A percentile compares a stretch with the other conserved stretches of the same genome.
Conservation (phyloP, 306 rosid genomes). For the Malus orientalis region DNA sequence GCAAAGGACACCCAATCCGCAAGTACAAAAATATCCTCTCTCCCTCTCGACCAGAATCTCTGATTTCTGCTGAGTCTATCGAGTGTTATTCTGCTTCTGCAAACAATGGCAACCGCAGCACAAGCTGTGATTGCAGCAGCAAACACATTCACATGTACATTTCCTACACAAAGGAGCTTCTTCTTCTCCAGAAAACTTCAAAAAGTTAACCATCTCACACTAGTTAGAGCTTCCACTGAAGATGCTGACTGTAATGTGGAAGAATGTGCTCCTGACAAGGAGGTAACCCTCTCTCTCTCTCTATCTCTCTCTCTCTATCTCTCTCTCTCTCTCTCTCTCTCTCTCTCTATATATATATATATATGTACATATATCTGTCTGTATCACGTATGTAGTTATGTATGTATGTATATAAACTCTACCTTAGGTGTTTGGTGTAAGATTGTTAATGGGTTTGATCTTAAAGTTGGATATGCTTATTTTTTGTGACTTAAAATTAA, state of each 20-base stretch:
- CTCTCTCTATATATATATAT: not conserved
- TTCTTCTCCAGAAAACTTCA: conserved; percentile 35
- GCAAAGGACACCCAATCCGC: conserved; percentile 18
- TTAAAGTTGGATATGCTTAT: not conserved
- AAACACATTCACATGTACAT: conserved; percentile 42
- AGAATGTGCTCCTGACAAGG: conserved; percentile 94
- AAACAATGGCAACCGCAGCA: conserved; percentile 49
- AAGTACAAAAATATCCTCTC: not conserved
- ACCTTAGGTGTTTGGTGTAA: not conserved
- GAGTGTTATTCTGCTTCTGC: not conserved
- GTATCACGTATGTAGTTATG: too few species aligned
- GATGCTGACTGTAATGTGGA: conserved; percentile 80
- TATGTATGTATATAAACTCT: not conserved
- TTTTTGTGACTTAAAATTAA: not conserved
- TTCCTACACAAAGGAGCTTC: conserved; percentile 25
- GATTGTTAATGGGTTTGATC: not conserved
- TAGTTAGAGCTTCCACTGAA: conserved; percentile 60
- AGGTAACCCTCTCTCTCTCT: conserved; percentile 30
- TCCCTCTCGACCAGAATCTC: not conserved
- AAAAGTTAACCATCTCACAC: conserved; percentile 24
- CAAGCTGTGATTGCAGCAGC: conserved; percentile 67
- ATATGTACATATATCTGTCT: too few species aligned
- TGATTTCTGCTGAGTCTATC: not conserved
- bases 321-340: not conserved
- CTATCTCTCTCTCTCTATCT: not conserved